phyloP scores from a whole-genome alignment of 1,284 basidiomycete species.

The Retiboletus flavoniger region DNA sequence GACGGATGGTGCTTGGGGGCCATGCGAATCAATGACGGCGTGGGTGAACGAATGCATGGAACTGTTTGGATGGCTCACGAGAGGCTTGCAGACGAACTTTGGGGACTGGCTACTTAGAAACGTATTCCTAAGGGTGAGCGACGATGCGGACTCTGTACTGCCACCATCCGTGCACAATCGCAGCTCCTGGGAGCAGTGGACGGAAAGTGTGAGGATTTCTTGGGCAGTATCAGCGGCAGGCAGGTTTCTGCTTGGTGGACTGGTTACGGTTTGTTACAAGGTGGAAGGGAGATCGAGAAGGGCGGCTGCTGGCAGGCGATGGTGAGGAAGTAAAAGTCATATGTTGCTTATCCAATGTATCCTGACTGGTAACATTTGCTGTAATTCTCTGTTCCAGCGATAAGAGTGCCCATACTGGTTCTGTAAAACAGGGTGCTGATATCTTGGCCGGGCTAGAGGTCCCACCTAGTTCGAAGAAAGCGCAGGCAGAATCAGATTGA shows the following conservation, averaged over 20 bases:
- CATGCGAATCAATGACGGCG: constrained; percentile 54
- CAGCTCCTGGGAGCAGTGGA: constrained; percentile 17
- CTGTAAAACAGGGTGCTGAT: constrained; percentile 28
- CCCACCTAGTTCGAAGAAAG: constrained; percentile 39
- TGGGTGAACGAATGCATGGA: constrained; percentile 26
- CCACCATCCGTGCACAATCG: constrained; percentile 24
- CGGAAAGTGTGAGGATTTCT: constrained; percentile 15
- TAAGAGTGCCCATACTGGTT: constrained; percentile 14
- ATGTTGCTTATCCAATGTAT: constrained; percentile 22
- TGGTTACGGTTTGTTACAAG: constrained; percentile 25
- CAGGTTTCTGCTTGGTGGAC: constrained; percentile 36
- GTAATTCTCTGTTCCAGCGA: constrained; percentile 6
- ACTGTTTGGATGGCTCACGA: constrained; percentile 5
- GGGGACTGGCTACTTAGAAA: constrained; percentile 64
- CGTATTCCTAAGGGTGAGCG: constrained; percentile 52
- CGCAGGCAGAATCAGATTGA: background rate
- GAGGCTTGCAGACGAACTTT: constrained; percentile 45
- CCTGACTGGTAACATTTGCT: constrained; percentile 32
- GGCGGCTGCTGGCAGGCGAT: background rate
- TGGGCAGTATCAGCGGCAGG: constrained; percentile 21
- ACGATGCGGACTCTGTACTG: constrained; percentile 35
- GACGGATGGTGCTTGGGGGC: constrained; percentile 59
- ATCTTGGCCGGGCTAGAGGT: constrained; percentile 36
- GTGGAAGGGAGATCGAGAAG: constrained; percentile 5
- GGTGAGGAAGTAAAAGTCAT: background rate